Conservation (phyloP, 371 early-diverging fungal genomes). For the Mortierella sp. region DNA sequence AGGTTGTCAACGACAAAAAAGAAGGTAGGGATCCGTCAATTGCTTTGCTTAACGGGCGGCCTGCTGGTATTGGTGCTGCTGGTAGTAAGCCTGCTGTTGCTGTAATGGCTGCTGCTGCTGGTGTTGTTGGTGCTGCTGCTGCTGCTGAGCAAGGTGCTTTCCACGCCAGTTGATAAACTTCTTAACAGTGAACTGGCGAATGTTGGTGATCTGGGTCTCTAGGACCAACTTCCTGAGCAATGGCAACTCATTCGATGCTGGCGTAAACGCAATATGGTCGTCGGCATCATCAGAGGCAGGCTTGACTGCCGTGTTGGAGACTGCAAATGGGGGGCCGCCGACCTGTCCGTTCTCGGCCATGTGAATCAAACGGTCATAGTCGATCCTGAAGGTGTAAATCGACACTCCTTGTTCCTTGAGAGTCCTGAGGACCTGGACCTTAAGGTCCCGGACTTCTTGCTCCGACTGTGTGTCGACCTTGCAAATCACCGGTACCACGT, state of each 20-base stretch:
- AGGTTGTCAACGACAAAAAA: not conserved
- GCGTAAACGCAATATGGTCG: slow-evolving; percentile 43
- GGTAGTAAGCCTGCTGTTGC: slow-evolving; percentile 21
- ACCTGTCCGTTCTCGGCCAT: slow-evolving; percentile 45
- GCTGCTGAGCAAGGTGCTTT: slow-evolving; percentile 40
- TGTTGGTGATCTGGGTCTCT: slow-evolving; percentile 63
- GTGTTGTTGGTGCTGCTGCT: slow-evolving; percentile 28
- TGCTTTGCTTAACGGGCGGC: slow-evolving; percentile 36
- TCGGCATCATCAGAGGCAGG: slow-evolving; percentile 24
- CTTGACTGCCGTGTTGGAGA: slow-evolving; percentile 30
- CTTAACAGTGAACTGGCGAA: slow-evolving; percentile 66
- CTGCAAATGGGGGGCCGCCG: slow-evolving; percentile 57
- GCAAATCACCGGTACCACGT: slow-evolving; percentile 75
- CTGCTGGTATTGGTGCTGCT: slow-evolving; percentile 43
- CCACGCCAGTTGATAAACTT: slow-evolving; percentile 71
- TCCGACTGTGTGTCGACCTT: slow-evolving; percentile 76
- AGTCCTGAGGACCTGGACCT: slow-evolving; percentile 64
- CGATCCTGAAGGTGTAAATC: slow-evolving; percentile 53
- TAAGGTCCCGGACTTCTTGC: slow-evolving; percentile 70
- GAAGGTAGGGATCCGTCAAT: not conserved
- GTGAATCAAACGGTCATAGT: slow-evolving; percentile 38
- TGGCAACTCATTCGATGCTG: slow-evolving; percentile 44
- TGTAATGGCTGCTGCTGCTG: slow-evolving; percentile 27
- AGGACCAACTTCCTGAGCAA: slow-evolving; percentile 58
- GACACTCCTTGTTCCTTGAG: slow-evolving; percentile 63